Base-by-base conservation (phyloP, 2,329 filamentous ascomycete genomes). In the Cercospora sesami region DNA sequence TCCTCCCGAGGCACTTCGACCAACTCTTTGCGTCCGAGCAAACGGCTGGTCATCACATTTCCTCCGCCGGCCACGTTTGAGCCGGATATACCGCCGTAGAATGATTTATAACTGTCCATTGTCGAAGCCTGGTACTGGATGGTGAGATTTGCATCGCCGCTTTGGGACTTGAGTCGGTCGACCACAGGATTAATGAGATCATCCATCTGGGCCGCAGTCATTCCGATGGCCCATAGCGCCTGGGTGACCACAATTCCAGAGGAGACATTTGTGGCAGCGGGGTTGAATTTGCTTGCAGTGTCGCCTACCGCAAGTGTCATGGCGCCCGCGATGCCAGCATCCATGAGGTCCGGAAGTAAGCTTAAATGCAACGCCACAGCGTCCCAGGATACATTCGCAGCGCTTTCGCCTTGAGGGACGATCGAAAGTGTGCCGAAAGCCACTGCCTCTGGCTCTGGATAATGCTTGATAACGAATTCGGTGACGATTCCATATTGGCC, bases 401-500 rank as follows among this genome's bases (percentile, higher is more conserved):
- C 74, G 4, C 75, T 68, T 39, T 77, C 77, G 9, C 69, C 75
- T 0, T 30, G 26, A 1, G 71, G 68, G 4, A 60, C 68, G 23
- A 74, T 66, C 8, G 60, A 69, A 62, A 72, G 30, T 18, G 66
- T 67, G 63, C 69, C 67, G 26, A 64, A 33, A 28, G 66, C 57
- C 16, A 67, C 63, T 21, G 68, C 69, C 6, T 45, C 61, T 0
- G 74, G 72, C 8, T 64, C 69, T 0, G 75, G 75, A 33, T 77
- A 75, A n/a, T 76, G 74, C 77, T 61, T 65, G 16, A n/a, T 77
- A 73, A 51, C 79, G 74, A 5, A 77, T 76, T 67, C 78, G 68
- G 82, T 81, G 1, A 90, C 85, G 1, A 89, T 80, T 1, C 81
- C 87, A 70, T 85, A 90, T 45, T 83, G 88, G 14, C 86, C 86